Evolutionary conservation across 306 rosid species (phyloP), one percentile per base, ranked within the genome.

Genomic region (Pyrus betulifolia): DNA sequence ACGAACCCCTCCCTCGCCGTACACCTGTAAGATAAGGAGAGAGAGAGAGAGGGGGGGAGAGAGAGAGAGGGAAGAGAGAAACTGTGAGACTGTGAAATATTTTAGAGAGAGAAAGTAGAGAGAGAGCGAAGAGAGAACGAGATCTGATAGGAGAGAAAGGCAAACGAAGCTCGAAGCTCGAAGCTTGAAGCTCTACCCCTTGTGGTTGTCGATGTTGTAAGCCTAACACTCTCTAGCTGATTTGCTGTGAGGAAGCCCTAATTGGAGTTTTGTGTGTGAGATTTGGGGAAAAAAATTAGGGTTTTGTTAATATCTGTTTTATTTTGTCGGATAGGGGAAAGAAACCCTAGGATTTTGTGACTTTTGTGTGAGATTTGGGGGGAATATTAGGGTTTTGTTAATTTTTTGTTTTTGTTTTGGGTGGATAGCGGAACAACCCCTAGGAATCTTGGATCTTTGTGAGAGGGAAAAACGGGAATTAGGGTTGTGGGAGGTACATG

Each of bases 401-500:
- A 10, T 15, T 11, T 22, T 35, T 6, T 35, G 8, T 45, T n/a
- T 42, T 12, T 45, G 46, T 9, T 33, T 51, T 33, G 49, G 51
- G 63, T 1, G 69, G 25, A 66, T 17, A 68, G 58, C 60, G 66
- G 42, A 17, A 46, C 63, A 82, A 76, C 72, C 85, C 82, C 82
- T 77, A 68, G 46, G 72, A 54, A 60, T 75, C 54, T 76, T 74
- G 74, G 51, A 59, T 78, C 78, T 10, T 49, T 69, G 31, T 44
- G n/a, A 65, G 18, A 69, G 64, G 28, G 38, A 27, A 75, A 70
- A 70, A 74, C 67, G 82, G 72, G 80, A 67, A 18, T 85, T 92
- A 86, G 90, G 97, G 95, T 91, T 90, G 85, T 84, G 96, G 81
- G 78, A 75, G 77, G 81, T 85, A 77, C 87, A 87, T 91, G 93